Evolutionary conservation across 768 basidiomycete genomes (phyloP).

Genomic region (Tephrocybe sp.): DNA sequence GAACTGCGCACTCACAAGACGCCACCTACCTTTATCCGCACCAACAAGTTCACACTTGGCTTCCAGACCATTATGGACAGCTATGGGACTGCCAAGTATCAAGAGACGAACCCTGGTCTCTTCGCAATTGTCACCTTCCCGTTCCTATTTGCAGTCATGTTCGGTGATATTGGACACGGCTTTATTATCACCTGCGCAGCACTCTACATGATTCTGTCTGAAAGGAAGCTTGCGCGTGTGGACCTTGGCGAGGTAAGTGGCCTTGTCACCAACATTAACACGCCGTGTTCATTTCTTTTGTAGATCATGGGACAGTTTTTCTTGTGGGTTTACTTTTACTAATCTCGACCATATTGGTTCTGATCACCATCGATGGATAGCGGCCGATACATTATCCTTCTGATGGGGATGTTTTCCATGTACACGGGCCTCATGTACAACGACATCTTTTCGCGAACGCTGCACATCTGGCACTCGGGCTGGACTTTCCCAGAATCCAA

Average conservation of each 20-base stretch:
- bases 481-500: slow-evolving; percentile 73
- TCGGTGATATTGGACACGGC: slow-evolving; percentile 98
- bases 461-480: slow-evolving; percentile 85
- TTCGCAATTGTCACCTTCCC: slow-evolving; percentile 94
- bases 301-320: slow-evolving; percentile 89
- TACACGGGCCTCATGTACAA: slow-evolving; percentile 99
- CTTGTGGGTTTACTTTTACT: slow-evolving; percentile 60
- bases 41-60: slow-evolving; percentile 94
- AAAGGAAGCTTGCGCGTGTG: slow-evolving; percentile 72
- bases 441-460: slow-evolving; percentile 94
- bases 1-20: slow-evolving; percentile 88
- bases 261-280: neutral
- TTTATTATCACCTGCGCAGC: slow-evolving; percentile 78
- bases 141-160: slow-evolving; percentile 99
- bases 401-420: slow-evolving; percentile 97
- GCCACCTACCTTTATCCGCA: slow-evolving; percentile 93
- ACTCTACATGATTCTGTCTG: slow-evolving; percentile 82
- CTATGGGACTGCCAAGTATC: slow-evolving; percentile 92
- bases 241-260: slow-evolving; percentile 71
- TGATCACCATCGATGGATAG: slow-evolving; percentile 39
- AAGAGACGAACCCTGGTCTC: slow-evolving; percentile 95
- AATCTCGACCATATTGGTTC: slow-evolving; percentile 1
- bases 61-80: slow-evolving; percentile 99
- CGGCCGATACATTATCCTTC: slow-evolving; percentile 96
- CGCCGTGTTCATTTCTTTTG: too few relatives aligned